A percentile compares a stretch with the other conserved stretches of the same genome.
Conservation (phyloP, 1,284 basidiomycete genomes). For the Tremellales sp. region DNA sequence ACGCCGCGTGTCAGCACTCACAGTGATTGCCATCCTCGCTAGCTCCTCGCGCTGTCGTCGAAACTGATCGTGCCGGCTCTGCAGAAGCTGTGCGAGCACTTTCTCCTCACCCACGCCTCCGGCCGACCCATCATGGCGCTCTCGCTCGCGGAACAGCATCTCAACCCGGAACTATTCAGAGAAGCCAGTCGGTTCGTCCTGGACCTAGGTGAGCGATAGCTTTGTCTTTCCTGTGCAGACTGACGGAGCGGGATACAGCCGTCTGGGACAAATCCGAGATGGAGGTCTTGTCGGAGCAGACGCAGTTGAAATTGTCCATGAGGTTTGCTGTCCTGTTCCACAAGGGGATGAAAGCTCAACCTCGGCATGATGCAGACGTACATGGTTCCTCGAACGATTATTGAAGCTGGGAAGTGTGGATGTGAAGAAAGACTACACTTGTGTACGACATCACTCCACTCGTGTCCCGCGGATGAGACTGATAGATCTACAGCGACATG, state of each 20-base stretch:
- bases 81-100: conserved; percentile 73
- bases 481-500: conserved; percentile 57
- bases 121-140: conserved; percentile 86
- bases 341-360: background rate
- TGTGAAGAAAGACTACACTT: conserved; percentile 66
- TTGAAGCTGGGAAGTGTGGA: conserved; percentile 83
- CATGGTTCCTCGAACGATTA: conserved; percentile 90
- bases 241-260: conserved; percentile 14
- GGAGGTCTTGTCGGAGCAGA: conserved; percentile 69
- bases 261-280: conserved; percentile 64
- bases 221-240: background rate
- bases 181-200: conserved; percentile 85
- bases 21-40: conserved; percentile 2
- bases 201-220: conserved; percentile 60
- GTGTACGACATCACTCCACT: conserved; percentile 13
- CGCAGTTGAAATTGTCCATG: conserved; percentile 80
- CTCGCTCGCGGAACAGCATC: conserved; percentile 79
- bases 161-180: conserved; percentile 79
- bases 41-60: conserved; percentile 36
- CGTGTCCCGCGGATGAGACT: background rate
- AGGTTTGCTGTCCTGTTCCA: conserved; percentile 52
- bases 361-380: conserved; percentile 56
- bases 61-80: conserved; percentile 66
- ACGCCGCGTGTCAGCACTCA: conserved; percentile 1
- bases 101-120: conserved; percentile 83